Evolutionary conservation across 148 eudicot species (phyloP), one percentile per base, ranked within the genome.

Genomic region (Hydrangea macrophylla): DNA sequence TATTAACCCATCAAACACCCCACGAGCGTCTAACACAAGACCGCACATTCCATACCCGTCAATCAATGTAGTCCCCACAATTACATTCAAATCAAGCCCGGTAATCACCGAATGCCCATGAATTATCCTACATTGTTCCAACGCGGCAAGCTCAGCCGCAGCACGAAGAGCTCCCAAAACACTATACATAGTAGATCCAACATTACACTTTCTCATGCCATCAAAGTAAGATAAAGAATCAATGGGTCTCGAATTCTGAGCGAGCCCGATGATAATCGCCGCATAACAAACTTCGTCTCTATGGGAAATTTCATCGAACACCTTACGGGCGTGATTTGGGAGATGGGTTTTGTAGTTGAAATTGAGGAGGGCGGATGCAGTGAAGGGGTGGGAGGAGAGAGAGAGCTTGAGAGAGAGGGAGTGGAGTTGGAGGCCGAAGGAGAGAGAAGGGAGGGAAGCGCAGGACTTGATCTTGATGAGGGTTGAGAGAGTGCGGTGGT

Each of bases 21-120:
- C 62, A 36, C 81, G 75, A 5, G 95, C 95, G 6, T 84, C 89
- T 9, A 31, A 20, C 30, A 81, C 81, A 67, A 84, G 67, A 31
- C 95, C 95, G 59, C 95, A 86, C 62, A 84, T 89, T 25, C 89
- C 95, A 74, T 89, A 89, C 4, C 79, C 84, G 58, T 86, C 81
- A 55, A 89, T 75, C 81, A 89, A 75, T 6, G 85, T 85, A 24
- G 85, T 85, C 33, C 80, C 78, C 37, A 88, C 85, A 42, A 78
- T 76, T 36, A 73, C 80, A 71, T 78, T 76, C 17, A 40, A 71
- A 55, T 39, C 58, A 23, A 83, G 48, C 55, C 92, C 89, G 9
- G 72, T 69, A 5, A 75, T 78, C 58, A 85, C 66, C 12, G 84
- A 81, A 60, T 80, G 84, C 55, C 76, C 84, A 66, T 89, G 95